phyloP scores from a whole-genome alignment of 441 rosid species.

The Aquilaria agallochum region DNA sequence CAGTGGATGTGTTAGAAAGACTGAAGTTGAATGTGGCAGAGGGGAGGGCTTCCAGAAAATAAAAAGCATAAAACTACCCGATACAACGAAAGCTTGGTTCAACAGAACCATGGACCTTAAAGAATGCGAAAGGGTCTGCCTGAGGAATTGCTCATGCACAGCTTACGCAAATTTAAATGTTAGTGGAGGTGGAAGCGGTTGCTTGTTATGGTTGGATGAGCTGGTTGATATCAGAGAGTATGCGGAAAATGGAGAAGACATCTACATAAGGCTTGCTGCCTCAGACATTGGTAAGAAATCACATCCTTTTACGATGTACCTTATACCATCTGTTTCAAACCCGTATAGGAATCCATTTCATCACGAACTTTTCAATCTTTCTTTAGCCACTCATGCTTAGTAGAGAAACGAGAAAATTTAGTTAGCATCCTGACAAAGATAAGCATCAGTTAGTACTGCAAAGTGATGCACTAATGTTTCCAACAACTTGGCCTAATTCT shows the following conservation, averaged over 20 bases:
- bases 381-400: slow-evolving; percentile 1
- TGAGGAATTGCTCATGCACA: slow-evolving; percentile 7
- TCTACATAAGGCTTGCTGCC: slow-evolving; percentile 17
- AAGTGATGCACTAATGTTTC: not conserved
- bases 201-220: slow-evolving; percentile 14
- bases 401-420: not conserved
- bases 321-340: too few relatives aligned
- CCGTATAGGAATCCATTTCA: not conserved
- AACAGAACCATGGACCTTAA: slow-evolving; percentile 12
- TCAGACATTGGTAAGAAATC: slow-evolving; percentile 13
- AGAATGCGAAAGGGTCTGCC: slow-evolving; percentile 14
- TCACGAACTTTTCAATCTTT: not conserved
- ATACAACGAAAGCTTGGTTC: slow-evolving; percentile 9
- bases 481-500: not conserved
- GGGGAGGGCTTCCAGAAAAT: too few relatives aligned
- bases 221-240: too few relatives aligned
- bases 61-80: slow-evolving; percentile 14
- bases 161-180: slow-evolving; percentile 11
- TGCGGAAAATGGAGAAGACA: slow-evolving; percentile 2
- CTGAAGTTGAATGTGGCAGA: not conserved
- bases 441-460: not conserved
- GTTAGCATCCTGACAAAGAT: not conserved
- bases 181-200: slow-evolving; percentile 17
- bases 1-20: slow-evolving; percentile 16
- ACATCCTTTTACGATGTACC: too few relatives aligned